Conservation (phyloP, 164 flowering plant genomes). For the Dillenia turbinata region DNA sequence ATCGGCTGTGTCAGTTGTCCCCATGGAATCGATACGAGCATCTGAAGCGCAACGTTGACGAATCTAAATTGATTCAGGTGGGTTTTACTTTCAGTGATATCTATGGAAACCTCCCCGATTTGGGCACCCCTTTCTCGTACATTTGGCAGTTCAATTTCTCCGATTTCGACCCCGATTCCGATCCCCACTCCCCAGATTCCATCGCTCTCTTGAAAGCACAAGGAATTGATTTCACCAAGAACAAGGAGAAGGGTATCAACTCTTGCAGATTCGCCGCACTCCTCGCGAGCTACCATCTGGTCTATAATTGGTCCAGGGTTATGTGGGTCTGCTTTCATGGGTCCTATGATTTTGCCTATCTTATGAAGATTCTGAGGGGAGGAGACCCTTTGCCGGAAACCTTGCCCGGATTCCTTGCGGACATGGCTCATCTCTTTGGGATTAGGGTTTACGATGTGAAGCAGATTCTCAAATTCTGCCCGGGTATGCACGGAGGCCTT, state of each 20-base stretch:
- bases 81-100: background rate
- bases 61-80: background rate
- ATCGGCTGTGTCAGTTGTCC: no score
- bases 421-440: constrained; percentile 10
- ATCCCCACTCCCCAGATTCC: constrained; percentile 12
- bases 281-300: no score
- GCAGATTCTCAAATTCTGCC: constrained; percentile 9
- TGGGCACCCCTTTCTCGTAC: background rate
- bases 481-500: constrained; percentile 19
- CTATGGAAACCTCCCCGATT: constrained; percentile 9
- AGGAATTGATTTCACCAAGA: constrained; percentile 21
- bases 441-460: constrained; percentile 15
- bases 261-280: constrained; percentile 8
- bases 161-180: constrained; percentile 10
- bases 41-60: background rate
- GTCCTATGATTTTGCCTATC: background rate
- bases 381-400: background rate
- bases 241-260: constrained; percentile 13
- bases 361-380: constrained; percentile 8
- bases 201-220: constrained; percentile 14
- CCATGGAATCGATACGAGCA: no score
- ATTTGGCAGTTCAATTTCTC: constrained; percentile 27
- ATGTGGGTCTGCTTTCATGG: no score
- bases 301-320: no score
- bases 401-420: background rate